Evolutionary conservation across 805 yeast species (phyloP).

Genomic region (Myxozyma monticola): DNA sequence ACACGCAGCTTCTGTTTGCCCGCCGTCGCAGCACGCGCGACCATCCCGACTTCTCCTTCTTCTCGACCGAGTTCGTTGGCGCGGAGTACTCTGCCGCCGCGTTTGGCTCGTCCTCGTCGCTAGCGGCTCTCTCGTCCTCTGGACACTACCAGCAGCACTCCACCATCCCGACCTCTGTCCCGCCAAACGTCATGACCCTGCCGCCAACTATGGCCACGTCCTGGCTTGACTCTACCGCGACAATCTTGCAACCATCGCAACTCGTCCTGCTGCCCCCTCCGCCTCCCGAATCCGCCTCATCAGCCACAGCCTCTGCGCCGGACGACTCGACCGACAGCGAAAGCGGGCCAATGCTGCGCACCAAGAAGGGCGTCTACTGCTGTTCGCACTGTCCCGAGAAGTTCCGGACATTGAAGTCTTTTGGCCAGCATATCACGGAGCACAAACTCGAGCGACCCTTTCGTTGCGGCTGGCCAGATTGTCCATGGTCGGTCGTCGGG

Average conservation of each 20-base stretch:
- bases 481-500: slow-evolving; percentile 49
- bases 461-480: slow-evolving; percentile 39
- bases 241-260: not conserved
- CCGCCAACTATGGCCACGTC: not conserved
- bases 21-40: too few species aligned
- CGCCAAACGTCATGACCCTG: too few species aligned
- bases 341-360: slow-evolving; percentile 18
- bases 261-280: not conserved
- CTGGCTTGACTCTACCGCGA: not conserved
- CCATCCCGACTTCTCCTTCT: too few species aligned
- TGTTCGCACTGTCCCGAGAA: slow-evolving; percentile 43
- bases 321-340: not conserved
- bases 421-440: slow-evolving; percentile 42
- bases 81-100: too few species aligned
- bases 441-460: slow-evolving; percentile 39
- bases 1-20: too few species aligned
- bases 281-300: not conserved
- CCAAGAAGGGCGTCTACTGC: slow-evolving; percentile 43
- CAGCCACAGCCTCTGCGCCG: not conserved
- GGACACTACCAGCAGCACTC: too few species aligned
- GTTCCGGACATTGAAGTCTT: slow-evolving; percentile 38
- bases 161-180: too few species aligned
- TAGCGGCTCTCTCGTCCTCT: too few species aligned
- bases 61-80: too few species aligned
- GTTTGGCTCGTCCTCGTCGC: too few species aligned